phyloP scores from a whole-genome alignment of 192 early-diverging fungal species.

The Spizellomyces sp. region DNA sequence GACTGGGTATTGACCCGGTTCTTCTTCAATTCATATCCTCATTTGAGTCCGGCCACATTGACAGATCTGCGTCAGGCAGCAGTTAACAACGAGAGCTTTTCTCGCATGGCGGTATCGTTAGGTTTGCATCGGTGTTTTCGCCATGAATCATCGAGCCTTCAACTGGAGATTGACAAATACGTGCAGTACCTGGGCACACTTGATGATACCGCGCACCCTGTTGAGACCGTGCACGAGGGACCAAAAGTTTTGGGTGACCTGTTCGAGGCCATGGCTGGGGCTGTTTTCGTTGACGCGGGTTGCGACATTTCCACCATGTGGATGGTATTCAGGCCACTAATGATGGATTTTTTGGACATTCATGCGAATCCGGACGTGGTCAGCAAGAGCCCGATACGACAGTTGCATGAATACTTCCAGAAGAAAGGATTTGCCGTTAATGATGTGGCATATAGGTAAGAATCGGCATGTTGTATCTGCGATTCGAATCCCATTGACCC shows the following conservation, averaged over 20 bases:
- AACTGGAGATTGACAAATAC: constrained; percentile 60
- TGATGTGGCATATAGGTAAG: constrained; percentile 39
- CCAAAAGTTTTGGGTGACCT: constrained; percentile 86
- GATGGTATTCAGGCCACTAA: constrained; percentile 45
- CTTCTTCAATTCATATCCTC: constrained; percentile 72
- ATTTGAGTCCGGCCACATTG: constrained; percentile 70
- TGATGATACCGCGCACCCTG: constrained; percentile 14
- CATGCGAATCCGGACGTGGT: constrained; percentile 45
- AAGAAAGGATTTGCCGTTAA: constrained; percentile 41
- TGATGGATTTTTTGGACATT: constrained; percentile 34
- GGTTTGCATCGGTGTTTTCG: constrained; percentile 67
- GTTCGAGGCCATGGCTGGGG: constrained; percentile 80
- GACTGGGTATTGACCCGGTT: constrained; percentile 78
- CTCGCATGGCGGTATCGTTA: constrained; percentile 62
- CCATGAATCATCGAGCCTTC: constrained; percentile 58
- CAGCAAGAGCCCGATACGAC: constrained; percentile 48
- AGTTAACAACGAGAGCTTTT: constrained; percentile 84
- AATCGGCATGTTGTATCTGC: background rate
- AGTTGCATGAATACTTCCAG: constrained; percentile 48
- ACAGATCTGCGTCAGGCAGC: constrained; percentile 84
- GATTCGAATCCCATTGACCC: background rate
- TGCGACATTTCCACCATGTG: constrained; percentile 57
- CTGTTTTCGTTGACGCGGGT: constrained; percentile 79
- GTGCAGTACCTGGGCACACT: constrained; percentile 46
- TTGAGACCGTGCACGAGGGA: constrained; percentile 44